A percentile compares a stretch with the other conserved stretches of the same genome.
Conservation (phyloP, 108 stramenopile genomes). For the Nitzschia sp. region DNA sequence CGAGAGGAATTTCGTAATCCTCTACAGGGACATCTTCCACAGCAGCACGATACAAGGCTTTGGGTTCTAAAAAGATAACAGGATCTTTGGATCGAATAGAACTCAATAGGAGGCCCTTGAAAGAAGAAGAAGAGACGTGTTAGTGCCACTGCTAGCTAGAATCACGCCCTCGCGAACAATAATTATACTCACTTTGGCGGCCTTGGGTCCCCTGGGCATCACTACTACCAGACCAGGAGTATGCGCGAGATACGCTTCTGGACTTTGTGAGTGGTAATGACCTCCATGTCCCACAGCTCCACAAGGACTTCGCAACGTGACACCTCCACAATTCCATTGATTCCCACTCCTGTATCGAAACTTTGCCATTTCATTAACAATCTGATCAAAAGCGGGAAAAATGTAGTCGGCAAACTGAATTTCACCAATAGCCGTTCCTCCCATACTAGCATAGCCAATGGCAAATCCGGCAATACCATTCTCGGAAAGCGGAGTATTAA, state of each 20-base stretch:
- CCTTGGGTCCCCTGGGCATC: constrained; percentile 91
- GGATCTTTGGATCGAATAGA: constrained; percentile 92
- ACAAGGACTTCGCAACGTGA: constrained; percentile 91
- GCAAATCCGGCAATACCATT: constrained; percentile 94
- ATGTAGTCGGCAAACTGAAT: constrained; percentile 96
- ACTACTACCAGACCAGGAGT: constrained; percentile 75
- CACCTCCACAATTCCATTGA: constrained; percentile 96
- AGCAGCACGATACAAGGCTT: constrained; percentile 94
- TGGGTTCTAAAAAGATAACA: constrained; percentile 97
- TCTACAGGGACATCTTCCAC: constrained; percentile 94
- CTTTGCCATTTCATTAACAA: constrained; percentile 98
- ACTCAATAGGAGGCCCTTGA: constrained; percentile 80
- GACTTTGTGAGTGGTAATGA: constrained; percentile 96
- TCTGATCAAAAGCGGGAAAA: constrained; percentile 91
- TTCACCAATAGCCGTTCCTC: constrained; percentile 96
- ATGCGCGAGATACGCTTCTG: constrained; percentile 94
- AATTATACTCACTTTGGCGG: constrained; percentile 70
- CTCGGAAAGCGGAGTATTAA: constrained; percentile 94
- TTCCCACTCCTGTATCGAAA: constrained; percentile 93
- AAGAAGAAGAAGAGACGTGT: neutral
- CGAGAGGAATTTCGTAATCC: constrained; percentile 90
- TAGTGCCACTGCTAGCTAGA: neutral
- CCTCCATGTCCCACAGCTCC: constrained; percentile 94
- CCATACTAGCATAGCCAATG: constrained; percentile 93
- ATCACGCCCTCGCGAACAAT: neutral